A percentile compares a stretch with the other conserved stretches of the same genome.
Evolutionary conservation across 495 filamentous ascomycete species (phyloP).

Genomic region (Talaromyces ruber): DNA sequence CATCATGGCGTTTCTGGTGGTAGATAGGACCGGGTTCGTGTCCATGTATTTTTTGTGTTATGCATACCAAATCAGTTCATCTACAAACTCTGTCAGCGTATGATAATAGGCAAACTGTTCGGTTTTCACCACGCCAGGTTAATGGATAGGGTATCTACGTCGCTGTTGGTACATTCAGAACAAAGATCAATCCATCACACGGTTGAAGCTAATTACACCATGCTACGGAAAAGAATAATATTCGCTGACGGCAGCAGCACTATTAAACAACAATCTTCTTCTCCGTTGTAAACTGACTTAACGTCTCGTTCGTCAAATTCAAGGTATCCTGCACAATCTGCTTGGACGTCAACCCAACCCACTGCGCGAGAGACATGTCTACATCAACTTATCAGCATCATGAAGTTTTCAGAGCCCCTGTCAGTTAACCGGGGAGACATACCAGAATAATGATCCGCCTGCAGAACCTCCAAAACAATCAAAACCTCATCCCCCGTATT

Average conservation of each 20-base stretch:
- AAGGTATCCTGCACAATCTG: constrained; percentile 60
- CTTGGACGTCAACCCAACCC: constrained; percentile 53
- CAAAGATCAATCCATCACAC: too few relatives aligned
- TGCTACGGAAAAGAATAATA: background rate
- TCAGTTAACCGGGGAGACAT: constrained; percentile 6
- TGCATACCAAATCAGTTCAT: background rate
- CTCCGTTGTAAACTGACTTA: constrained; percentile 48
- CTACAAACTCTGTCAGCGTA: too few relatives aligned
- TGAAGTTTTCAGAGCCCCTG: background rate
- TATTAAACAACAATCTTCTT: constrained; percentile 48
- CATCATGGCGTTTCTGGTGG: background rate
- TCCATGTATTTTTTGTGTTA: background rate
- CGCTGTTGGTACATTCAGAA: too few relatives aligned
- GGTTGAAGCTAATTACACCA: background rate
- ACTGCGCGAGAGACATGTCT: constrained; percentile 57
- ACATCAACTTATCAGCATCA: background rate
- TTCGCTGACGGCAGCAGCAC: background rate
- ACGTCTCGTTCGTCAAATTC: constrained; percentile 42
- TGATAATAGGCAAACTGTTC: too few relatives aligned
- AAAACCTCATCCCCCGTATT: constrained; percentile 62
- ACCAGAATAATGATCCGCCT: constrained; percentile 55
- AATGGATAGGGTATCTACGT: too few relatives aligned
- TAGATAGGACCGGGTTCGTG: background rate
- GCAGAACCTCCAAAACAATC: constrained; percentile 62
- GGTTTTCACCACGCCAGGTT: too few relatives aligned